These are phyloP conservation scores for Quercus phellos DNA, from an alignment of 331 rosid genomes.

Conservation along the genomic window DNA sequence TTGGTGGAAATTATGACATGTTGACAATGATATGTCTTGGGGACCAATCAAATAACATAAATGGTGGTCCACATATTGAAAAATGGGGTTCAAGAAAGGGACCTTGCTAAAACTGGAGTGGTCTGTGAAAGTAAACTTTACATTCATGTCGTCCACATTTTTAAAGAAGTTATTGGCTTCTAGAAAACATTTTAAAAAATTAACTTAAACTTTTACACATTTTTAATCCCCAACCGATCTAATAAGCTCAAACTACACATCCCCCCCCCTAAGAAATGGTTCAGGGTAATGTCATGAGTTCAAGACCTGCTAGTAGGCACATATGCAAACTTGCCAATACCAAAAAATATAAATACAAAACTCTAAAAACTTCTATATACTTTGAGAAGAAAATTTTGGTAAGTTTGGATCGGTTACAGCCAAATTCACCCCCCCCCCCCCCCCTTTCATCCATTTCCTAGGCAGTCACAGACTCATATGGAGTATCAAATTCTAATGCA, in stretches of 20 bases:
- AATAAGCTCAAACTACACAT: not conserved
- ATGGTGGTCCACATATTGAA: constrained; percentile 46
- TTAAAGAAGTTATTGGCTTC: constrained; percentile 20
- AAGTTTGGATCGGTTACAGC: too few relatives aligned
- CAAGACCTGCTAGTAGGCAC: too few relatives aligned
- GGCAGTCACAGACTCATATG: not conserved
- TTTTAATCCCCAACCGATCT: constrained; percentile 8
- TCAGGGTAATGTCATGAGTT: too few relatives aligned
- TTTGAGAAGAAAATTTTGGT: too few relatives aligned
- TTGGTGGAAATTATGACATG: constrained; percentile 56
- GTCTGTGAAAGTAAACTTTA: constrained; percentile 25
- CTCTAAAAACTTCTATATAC: too few relatives aligned
- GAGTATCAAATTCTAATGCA: constrained; percentile 5
- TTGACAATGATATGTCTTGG: constrained; percentile 50
- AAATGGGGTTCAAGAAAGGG: constrained; percentile 30
- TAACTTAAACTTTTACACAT: not conserved
- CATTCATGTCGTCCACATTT: constrained; percentile 36
- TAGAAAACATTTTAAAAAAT: not conserved
- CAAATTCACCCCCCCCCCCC: too few relatives aligned
- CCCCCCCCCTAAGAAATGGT: too few relatives aligned
- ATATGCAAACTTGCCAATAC: too few relatives aligned
- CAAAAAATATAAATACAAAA: not conserved
- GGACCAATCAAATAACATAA: constrained; percentile 46
- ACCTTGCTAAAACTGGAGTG: constrained; percentile 33
- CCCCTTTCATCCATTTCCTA: not conserved